Evolutionary conservation across 2,329 filamentous ascomycete species (phyloP).

Genomic region (Nigrospora sphaerica): DNA sequence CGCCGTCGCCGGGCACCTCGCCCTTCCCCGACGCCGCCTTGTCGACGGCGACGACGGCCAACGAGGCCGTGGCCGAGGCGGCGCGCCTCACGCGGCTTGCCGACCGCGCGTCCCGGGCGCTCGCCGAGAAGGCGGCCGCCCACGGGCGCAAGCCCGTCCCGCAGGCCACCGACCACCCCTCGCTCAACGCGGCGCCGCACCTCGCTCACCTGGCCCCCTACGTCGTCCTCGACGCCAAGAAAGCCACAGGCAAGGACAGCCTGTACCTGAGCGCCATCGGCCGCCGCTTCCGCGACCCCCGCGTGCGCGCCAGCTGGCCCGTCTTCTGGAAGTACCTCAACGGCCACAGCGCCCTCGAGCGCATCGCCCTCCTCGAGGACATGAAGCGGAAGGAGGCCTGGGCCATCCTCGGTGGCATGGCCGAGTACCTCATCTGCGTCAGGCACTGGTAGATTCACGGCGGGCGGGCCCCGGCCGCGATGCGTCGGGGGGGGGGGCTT

Average conservation of each 20-base stretch:
- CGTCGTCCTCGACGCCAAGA: slow-evolving; percentile 71
- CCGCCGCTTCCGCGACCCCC: slow-evolving; percentile 41
- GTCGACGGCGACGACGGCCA: slow-evolving; percentile 15
- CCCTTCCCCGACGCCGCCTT: slow-evolving; percentile 12
- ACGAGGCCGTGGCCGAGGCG: slow-evolving; percentile 51
- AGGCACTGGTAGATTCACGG: slow-evolving; percentile 58
- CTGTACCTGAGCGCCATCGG: slow-evolving; percentile 60
- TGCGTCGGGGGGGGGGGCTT: too few species aligned
- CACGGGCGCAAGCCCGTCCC: slow-evolving; percentile 46
- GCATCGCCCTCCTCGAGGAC: slow-evolving; percentile 77
- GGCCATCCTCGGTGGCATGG: slow-evolving; percentile 56
- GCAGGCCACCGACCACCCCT: slow-evolving; percentile 44
- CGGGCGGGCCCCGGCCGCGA: too few species aligned
- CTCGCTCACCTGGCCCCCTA: slow-evolving; percentile 53
- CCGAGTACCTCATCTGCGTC: slow-evolving; percentile 60
- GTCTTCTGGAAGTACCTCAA: slow-evolving; percentile 81
- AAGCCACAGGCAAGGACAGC: slow-evolving; percentile 70
- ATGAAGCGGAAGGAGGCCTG: slow-evolving; percentile 81
- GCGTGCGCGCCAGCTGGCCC: slow-evolving; percentile 62
- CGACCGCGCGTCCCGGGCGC: slow-evolving; percentile 44
- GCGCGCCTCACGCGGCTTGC: slow-evolving; percentile 55
- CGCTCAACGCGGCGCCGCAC: slow-evolving; percentile 48
- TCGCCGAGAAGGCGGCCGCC: slow-evolving; percentile 48
- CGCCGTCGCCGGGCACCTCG: slow-evolving; percentile 10
- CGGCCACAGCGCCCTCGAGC: slow-evolving; percentile 75